These are phyloP conservation scores for Leccinum imitatum DNA, from an alignment of 768 basidiomycete species.

Conservation along the genomic window DNA sequence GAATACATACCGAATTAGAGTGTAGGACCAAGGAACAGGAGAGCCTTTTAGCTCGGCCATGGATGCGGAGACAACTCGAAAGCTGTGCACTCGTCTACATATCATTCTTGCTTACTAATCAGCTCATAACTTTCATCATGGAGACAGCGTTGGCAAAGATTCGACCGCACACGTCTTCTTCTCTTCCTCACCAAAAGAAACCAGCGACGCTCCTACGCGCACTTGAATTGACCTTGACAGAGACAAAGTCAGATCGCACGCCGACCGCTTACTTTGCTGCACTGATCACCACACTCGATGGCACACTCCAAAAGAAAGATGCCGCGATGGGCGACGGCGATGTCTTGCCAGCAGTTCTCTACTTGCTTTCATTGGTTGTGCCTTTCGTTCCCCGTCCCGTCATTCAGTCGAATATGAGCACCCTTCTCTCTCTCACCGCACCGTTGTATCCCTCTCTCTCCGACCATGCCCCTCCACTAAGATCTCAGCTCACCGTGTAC, in stretches of 20 bases:
- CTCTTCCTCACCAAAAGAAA: slow-evolving; percentile 82
- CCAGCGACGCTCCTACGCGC: slow-evolving; percentile 85
- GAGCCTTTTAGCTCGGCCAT: slow-evolving; percentile 39
- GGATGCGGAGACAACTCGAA: background rate
- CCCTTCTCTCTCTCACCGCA: slow-evolving; percentile 69
- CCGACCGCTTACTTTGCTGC: slow-evolving; percentile 96
- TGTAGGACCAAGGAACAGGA: slow-evolving; percentile 61
- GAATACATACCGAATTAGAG: slow-evolving; percentile 57
- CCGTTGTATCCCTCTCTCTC: slow-evolving; percentile 72
- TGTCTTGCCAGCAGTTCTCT: slow-evolving; percentile 34
- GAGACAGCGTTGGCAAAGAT: slow-evolving; percentile 72
- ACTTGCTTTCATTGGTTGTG: slow-evolving; percentile 35
- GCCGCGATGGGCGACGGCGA: slow-evolving; percentile 70
- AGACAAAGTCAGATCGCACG: slow-evolving; percentile 63
- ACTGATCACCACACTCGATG: slow-evolving; percentile 79
- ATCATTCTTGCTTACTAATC: background rate
- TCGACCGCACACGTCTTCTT: slow-evolving; percentile 78
- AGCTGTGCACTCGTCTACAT: slow-evolving; percentile 6
- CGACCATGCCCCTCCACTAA: slow-evolving; percentile 71
- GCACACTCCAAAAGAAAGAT: slow-evolving; percentile 64
- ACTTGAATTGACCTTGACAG: slow-evolving; percentile 76
- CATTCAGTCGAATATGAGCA: slow-evolving; percentile 70
- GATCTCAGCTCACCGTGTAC: slow-evolving; percentile 83
- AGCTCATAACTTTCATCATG: slow-evolving; percentile 28
- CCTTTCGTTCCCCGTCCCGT: slow-evolving; percentile 71